Evolutionary conservation across 1,139 yeast species (phyloP), one percentile per base, ranked within the genome.

Genomic region (Saccharomyces hybrid): DNA sequence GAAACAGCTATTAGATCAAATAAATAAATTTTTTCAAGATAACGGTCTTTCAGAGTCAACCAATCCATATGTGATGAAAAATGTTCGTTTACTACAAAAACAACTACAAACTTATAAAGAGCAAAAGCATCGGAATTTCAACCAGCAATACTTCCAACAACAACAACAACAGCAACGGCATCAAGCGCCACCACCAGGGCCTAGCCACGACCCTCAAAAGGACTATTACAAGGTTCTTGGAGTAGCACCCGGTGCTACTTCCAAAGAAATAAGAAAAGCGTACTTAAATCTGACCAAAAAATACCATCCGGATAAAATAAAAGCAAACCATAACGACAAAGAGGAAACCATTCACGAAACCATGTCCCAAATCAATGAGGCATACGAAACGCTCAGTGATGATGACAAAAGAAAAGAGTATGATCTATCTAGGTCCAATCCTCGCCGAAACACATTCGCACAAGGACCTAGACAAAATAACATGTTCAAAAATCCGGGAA

Each of bases 331-430:
- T 2, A 79, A 82, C 7, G 90, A 85, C 25, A 82, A 89, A 60
- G 78, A 82, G n/a, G 90, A 85, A 28, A 80, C 86, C 57, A 85
- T 86, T 46, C 95, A 89, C 69, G 75, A 75, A 48, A 88, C 87
- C 64, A 93, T 93, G 95, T 90, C 95, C 55, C 91, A 85, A 52
- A 88, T 93, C 59, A 93, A 93, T 70, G 89, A 86, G 66, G 99
- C 99, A 0, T 91, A 93, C 68, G 98, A 91, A 66, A 84, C 86
- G 2, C 74, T 93, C 49, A 80, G 91, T 8, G 82, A 86, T 61
- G 79, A 80, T 2, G 88, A 84, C 51, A 73, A 80, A 56, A 79
- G 84, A 55, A 80, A 75, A 55, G 76, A 85, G 52, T 88, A 86
- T 64, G 95, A 88, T 65, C 62, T 74, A 38, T 87, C 57, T 4